Conservation (phyloP, 2,329 filamentous ascomycete genomes). For the Apiospora hydei region DNA sequence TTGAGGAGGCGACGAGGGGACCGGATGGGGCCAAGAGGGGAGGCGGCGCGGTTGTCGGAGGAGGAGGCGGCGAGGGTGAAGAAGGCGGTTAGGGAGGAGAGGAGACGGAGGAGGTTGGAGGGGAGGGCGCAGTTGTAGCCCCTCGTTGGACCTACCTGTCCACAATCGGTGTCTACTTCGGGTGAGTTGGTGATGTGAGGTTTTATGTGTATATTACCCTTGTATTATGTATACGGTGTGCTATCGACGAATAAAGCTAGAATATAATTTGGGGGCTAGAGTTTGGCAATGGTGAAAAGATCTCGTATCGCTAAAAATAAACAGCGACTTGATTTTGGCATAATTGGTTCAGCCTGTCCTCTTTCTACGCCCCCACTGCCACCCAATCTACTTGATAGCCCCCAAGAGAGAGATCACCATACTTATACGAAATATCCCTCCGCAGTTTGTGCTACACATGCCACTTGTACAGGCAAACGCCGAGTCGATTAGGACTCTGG, state of each 20-base stretch:
- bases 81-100: constrained; percentile 53
- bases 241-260: not conserved
- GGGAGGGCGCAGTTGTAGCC: constrained; percentile 58
- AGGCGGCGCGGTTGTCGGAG: constrained; percentile 51
- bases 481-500: not conserved
- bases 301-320: too few relatives aligned
- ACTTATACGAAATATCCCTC: too few relatives aligned
- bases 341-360: too few relatives aligned
- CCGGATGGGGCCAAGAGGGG: constrained; percentile 43
- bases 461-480: too few relatives aligned
- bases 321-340: too few relatives aligned
- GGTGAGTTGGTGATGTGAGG: not conserved
- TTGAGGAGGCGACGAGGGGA: constrained; percentile 57
- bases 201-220: not conserved
- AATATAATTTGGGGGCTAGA: not conserved
- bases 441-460: not conserved
- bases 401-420: too few relatives aligned
- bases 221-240: not conserved
- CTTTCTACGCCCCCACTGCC: too few relatives aligned
- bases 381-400: too few relatives aligned
- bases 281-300: not conserved
- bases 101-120: constrained; percentile 57
- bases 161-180: not conserved
- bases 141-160: not conserved
- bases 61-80: constrained; percentile 58